Evolutionary conservation across 2,329 filamentous ascomycete species (phyloP), one percentile per base, ranked within the genome.

Genomic region (Alternaria ethzedia): DNA sequence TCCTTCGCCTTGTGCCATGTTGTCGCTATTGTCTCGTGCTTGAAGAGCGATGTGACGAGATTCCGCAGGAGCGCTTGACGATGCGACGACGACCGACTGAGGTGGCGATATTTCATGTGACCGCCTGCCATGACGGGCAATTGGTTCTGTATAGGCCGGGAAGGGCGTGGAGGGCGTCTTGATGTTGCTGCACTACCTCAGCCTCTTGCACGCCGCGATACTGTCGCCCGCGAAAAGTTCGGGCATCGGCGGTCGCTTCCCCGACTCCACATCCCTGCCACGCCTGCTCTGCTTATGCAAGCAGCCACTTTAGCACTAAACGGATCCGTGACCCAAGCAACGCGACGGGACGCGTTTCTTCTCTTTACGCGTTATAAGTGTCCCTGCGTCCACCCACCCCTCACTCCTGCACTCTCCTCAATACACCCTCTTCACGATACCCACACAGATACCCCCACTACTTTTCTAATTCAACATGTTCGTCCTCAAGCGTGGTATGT

Each of bases 1-100:
- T 99, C 96, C 83, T 98, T 99, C 51, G 96, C 96, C 83, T 98
- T 98, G 79, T 91, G 90, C 87, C 92, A 97, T 83, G 96, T 97
- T 54, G 96, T 99, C 68, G 91, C 90, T 83, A 99, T 97, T 67
- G 93, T 90, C 84, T 99, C 96, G 82, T 97, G 89, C 81, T 92
- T 87, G 83, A 99, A 91, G 70, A 99, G 91, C 58, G 95, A 96
- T 71, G 95, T 97, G 79, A 98, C 94, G 65, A 99, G 86, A 83
- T 98, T 97, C 77, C 96, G 93, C 71, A 99, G 90, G 72, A 99
- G 89, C 57, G 96, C 95, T 84, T 95, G 89, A 79, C 96, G 89
- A 80, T 97, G 96, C 59, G 95, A 86, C 55, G 94, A 97, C 71
- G 89, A 87, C 73, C 96, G 94, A 82, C 90, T 90, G 66, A 99